Evolutionary conservation across 208 protist genomes (phyloP).

Genomic region (Wallacemonas rigidus): DNA sequence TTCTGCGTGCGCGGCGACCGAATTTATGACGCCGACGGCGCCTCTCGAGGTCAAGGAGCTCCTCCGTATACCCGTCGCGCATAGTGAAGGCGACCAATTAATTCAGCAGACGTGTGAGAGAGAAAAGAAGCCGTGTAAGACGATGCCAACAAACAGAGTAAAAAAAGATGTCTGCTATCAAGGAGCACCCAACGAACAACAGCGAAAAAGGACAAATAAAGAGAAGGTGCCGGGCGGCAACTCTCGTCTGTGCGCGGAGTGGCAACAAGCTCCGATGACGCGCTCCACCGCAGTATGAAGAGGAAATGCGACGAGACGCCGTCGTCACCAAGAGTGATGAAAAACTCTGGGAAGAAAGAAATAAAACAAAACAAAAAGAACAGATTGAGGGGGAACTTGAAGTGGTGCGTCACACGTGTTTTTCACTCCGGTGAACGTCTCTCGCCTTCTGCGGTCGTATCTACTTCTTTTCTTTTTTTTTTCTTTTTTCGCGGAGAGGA

Average conservation of each 20-base stretch:
- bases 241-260: no score
- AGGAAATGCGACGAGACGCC: no score
- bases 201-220: not conserved
- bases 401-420: not conserved
- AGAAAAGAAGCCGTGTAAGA: not conserved
- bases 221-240: no score
- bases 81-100: conserved; percentile 11
- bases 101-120: not conserved
- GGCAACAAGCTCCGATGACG: no score
- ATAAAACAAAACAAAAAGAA: no score
- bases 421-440: conserved; percentile 2
- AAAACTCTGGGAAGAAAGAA: no score
- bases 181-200: no score
- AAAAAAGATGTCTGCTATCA: not conserved
- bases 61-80: conserved; percentile 34
- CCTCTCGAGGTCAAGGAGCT: conserved; percentile 36
- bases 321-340: no score
- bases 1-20: conserved; percentile 24
- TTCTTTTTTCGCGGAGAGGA: conserved; percentile 7
- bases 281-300: no score
- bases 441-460: not conserved
- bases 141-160: not conserved
- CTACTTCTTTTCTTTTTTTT: conserved; percentile 23
- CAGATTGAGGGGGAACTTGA: no score
- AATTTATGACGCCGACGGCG: conserved; percentile 25